Percentiles rank a stretch among this genome's conserved stretches.
phyloP scores from a whole-genome alignment of 2,329 filamentous ascomycete genomes.

The Fusarium odoratissimum region DNA sequence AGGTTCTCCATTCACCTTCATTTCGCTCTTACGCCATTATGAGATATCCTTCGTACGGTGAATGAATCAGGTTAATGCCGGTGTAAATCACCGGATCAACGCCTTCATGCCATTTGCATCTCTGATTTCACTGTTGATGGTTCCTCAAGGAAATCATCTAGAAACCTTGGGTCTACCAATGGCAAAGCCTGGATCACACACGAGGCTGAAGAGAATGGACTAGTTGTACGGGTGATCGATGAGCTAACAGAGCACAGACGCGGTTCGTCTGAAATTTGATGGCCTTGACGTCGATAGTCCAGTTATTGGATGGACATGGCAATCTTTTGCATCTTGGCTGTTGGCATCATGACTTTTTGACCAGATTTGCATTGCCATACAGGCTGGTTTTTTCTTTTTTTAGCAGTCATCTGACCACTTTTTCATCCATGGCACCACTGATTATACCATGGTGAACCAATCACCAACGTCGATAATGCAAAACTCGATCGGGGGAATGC shows the following conservation, averaged over 20 bases:
- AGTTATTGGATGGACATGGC: not conserved
- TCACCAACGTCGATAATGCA: constrained; percentile 3
- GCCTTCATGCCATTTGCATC: not conserved
- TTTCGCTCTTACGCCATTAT: not conserved
- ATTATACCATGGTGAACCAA: constrained; percentile 15
- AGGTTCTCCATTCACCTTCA: not conserved
- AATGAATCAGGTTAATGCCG: constrained; percentile 12
- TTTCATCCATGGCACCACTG: constrained; percentile 7
- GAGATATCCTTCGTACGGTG: not conserved
- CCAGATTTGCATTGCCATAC: not conserved
- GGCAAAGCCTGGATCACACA: constrained; percentile 11
- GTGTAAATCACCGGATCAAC: not conserved
- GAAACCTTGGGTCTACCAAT: constrained; percentile 22
- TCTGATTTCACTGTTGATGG: not conserved
- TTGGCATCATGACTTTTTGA: not conserved
- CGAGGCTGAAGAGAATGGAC: constrained; percentile 25
- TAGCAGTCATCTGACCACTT: constrained; percentile 1
- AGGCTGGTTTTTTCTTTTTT: not conserved
- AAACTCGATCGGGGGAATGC: constrained; percentile 16
- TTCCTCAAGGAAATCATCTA: not conserved
- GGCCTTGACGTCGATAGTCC: not conserved
- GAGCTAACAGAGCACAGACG: constrained; percentile 32
- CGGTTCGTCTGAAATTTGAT: not conserved
- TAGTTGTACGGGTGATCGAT: constrained; percentile 15
- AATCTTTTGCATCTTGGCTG: constrained; percentile 2